Evolutionary conservation across 1,284 basidiomycete species (phyloP).

Genomic region (Trichosporon sp.): DNA sequence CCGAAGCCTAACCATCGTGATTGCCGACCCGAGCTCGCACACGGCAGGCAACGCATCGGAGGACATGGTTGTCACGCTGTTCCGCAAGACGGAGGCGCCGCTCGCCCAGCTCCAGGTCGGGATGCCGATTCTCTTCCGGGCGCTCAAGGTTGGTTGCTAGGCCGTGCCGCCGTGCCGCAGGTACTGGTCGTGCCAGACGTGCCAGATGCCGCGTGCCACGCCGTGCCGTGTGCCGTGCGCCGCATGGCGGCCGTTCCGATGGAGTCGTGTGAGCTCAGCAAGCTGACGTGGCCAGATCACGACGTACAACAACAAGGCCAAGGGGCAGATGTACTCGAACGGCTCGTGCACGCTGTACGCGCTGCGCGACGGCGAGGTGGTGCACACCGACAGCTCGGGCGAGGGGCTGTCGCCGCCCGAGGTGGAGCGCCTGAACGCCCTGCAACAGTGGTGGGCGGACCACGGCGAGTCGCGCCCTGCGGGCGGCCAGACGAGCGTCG

Average conservation of each 20-base stretch:
- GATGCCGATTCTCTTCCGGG: conserved; percentile 24
- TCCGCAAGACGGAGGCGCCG: conserved; percentile 18
- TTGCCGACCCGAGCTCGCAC: conserved; percentile 29
- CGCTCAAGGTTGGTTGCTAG: conserved; percentile 18
- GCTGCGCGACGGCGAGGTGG: not conserved
- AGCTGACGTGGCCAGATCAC: conserved; percentile 2
- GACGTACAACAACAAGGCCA: conserved; percentile 27
- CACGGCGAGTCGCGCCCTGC: not conserved
- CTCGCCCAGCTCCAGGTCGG: conserved; percentile 18
- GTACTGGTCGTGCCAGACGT: not conserved
- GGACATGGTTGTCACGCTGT: conserved; percentile 31
- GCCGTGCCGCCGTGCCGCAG: no score
- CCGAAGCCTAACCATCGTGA: conserved; percentile 19
- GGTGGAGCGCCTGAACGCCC: conserved; percentile 14
- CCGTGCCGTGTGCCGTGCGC: not conserved
- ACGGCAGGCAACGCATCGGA: conserved; percentile 17
- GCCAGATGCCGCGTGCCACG: not conserved
- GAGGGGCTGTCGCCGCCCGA: conserved; percentile 9
- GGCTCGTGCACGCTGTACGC: conserved; percentile 7
- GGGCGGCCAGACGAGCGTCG: not conserved
- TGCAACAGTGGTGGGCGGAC: conserved; percentile 22
- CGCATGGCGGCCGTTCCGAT: not conserved
- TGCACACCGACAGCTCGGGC: not conserved
- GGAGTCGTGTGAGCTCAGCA: not conserved
- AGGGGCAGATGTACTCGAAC: conserved; percentile 26